Percentiles rank a stretch among this genome's conserved stretches.
phyloP scores from a whole-genome alignment of 192 early-diverging fungal genomes.

The Coemansia sp. region DNA sequence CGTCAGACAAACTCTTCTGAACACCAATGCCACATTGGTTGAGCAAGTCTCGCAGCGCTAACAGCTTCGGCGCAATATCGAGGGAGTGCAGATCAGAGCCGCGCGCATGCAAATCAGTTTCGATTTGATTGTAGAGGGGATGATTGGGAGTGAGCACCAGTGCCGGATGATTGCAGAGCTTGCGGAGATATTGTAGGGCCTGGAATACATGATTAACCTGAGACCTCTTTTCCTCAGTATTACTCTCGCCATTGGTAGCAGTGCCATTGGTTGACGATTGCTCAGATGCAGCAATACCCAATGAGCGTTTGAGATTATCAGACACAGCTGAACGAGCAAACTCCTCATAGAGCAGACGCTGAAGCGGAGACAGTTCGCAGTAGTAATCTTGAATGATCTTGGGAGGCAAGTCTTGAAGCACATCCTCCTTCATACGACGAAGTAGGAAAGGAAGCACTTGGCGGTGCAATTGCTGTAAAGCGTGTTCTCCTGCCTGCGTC shows the following conservation, averaged over 20 bases:
- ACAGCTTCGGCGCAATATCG: slow-evolving; percentile 80
- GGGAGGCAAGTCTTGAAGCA: slow-evolving; percentile 92
- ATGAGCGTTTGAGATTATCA: slow-evolving; percentile 23
- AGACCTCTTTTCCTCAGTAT: slow-evolving; percentile 20
- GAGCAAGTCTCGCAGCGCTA: slow-evolving; percentile 85
- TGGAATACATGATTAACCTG: slow-evolving; percentile 91
- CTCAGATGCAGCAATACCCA: slow-evolving; percentile 16
- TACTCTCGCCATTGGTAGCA: background rate
- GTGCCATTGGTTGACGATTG: background rate
- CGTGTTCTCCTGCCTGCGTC: slow-evolving; percentile 49
- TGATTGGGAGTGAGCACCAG: slow-evolving; percentile 87
- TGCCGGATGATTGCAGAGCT: slow-evolving; percentile 94
- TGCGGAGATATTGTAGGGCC: slow-evolving; percentile 92
- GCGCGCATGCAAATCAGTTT: slow-evolving; percentile 55
- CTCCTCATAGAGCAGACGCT: slow-evolving; percentile 90
- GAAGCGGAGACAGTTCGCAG: slow-evolving; percentile 89
- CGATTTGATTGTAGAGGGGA: slow-evolving; percentile 75
- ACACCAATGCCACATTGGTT: slow-evolving; percentile 93
- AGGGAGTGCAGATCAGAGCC: slow-evolving; percentile 54
- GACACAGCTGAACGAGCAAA: slow-evolving; percentile 68
- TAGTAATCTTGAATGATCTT: slow-evolving; percentile 99
- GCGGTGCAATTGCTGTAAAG: slow-evolving; percentile 91
- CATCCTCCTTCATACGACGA: slow-evolving; percentile 97
- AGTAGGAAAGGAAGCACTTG: slow-evolving; percentile 96
- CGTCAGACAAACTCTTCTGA: slow-evolving; percentile 17